Evolutionary conservation across 139 green algal genomes (phyloP).

Genomic region (Micractinium conductrix): DNA sequence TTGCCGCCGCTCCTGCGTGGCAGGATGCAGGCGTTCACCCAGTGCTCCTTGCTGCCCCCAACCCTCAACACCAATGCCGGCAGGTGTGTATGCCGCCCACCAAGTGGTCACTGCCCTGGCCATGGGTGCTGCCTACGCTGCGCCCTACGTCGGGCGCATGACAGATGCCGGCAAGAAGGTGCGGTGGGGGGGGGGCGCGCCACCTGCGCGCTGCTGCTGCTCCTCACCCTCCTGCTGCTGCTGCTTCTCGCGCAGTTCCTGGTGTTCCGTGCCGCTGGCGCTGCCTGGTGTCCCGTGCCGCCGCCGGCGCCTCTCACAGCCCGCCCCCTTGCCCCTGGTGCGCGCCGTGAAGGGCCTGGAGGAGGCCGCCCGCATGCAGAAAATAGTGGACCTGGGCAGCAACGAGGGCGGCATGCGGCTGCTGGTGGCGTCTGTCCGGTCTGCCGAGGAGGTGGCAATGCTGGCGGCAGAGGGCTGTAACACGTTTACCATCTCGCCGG

Average conservation of each 20-base stretch:
- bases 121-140: constrained; percentile 80
- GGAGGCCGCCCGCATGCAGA: constrained; percentile 68
- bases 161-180: constrained; percentile 59
- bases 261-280: background rate
- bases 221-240: background rate
- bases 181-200: background rate
- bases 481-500: constrained; percentile 85
- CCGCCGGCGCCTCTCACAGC: constrained; percentile 46
- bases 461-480: constrained; percentile 75
- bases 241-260: background rate
- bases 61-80: too few species aligned
- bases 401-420: constrained; percentile 57
- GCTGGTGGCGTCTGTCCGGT: constrained; percentile 77
- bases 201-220: background rate
- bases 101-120: constrained; percentile 70
- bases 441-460: constrained; percentile 54
- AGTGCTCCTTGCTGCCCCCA: too few species aligned
- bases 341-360: constrained; percentile 48
- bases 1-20: too few species aligned
- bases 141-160: constrained; percentile 87
- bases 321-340: background rate
- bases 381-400: constrained; percentile 48
- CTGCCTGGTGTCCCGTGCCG: background rate
- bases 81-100: constrained; percentile 63
- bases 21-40: too few species aligned